Evolutionary conservation across 306 rosid genomes (phyloP).

Genomic region (Ochetophila trinervis): DNA sequence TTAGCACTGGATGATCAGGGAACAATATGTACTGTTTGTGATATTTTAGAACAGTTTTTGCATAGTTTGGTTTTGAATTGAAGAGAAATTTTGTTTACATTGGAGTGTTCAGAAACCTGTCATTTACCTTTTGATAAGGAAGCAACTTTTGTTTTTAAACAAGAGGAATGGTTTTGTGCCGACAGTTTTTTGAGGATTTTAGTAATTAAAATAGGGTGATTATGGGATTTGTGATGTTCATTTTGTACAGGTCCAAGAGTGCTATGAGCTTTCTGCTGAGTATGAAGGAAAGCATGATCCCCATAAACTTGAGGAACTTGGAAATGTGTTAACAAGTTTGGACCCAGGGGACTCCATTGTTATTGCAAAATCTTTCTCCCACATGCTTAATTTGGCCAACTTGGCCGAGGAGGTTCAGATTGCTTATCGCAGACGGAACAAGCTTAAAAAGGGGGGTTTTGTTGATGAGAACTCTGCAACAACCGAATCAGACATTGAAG

Average conservation of each 20-base stretch:
- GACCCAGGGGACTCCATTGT: conserved; percentile 97
- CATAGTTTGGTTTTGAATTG: not conserved
- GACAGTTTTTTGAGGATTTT: not conserved
- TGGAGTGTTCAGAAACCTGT: conserved; percentile 3
- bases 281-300: conserved; percentile 89
- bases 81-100: not conserved
- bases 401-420: conserved; percentile 99
- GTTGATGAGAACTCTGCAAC: conserved; percentile 84
- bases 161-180: conserved; percentile 8
- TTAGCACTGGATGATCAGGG: not conserved
- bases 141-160: conserved; percentile 4
- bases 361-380: conserved; percentile 83
- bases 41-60: not conserved
- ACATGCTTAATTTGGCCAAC: conserved; percentile 99
- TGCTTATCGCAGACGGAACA: conserved; percentile 79
- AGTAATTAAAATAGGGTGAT: not conserved
- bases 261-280: conserved; percentile 94
- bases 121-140: not conserved
- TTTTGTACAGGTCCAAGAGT: conserved; percentile 74
- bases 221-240: not conserved
- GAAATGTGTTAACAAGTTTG: conserved; percentile 75
- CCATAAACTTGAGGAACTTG: conserved; percentile 80
- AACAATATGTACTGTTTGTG: not conserved
- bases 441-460: conserved; percentile 86
- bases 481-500: conserved; percentile 95